These are phyloP conservation scores for Sarocladium brachiariae DNA, from an alignment of 2,329 filamentous ascomycete genomes.

Conservation along the genomic window DNA sequence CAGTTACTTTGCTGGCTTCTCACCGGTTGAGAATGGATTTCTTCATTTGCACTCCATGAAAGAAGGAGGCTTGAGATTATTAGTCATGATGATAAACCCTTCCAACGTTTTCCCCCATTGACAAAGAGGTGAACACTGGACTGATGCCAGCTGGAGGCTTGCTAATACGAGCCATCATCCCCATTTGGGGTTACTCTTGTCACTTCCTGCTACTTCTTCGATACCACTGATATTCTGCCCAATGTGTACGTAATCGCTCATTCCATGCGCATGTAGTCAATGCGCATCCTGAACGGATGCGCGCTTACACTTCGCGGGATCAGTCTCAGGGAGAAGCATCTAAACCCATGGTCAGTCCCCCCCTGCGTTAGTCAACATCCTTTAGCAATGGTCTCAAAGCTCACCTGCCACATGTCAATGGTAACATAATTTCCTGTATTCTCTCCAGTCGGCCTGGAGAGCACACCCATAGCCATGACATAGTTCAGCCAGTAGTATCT, in stretches of 20 bases:
- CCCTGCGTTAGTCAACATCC: not conserved
- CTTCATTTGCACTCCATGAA: no score
- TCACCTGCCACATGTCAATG: conserved; percentile 18
- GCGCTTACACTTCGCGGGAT: conserved; percentile 1
- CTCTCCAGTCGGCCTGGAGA: conserved; percentile 9
- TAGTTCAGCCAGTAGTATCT: conserved; percentile 32
- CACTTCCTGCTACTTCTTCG: not conserved
- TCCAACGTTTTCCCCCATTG: not conserved
- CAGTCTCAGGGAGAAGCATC: not conserved
- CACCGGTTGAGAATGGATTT: no score
- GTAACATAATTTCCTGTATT: not conserved
- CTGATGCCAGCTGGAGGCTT: not conserved
- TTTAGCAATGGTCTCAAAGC: not conserved
- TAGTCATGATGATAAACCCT: not conserved
- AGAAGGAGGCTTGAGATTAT: no score
- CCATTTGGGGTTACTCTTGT: not conserved
- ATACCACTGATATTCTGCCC: not conserved
- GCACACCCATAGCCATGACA: conserved; percentile 20
- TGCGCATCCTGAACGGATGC: not conserved
- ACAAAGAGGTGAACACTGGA: not conserved
- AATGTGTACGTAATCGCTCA: not conserved
- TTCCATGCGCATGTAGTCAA: not conserved
- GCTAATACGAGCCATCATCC: conserved; percentile 5
- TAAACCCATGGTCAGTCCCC: not conserved
- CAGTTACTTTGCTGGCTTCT: not conserved